These are phyloP conservation scores for Verticillium klebahnii DNA, from an alignment of 2,329 filamentous ascomycete genomes.

Conservation along the genomic window DNA sequence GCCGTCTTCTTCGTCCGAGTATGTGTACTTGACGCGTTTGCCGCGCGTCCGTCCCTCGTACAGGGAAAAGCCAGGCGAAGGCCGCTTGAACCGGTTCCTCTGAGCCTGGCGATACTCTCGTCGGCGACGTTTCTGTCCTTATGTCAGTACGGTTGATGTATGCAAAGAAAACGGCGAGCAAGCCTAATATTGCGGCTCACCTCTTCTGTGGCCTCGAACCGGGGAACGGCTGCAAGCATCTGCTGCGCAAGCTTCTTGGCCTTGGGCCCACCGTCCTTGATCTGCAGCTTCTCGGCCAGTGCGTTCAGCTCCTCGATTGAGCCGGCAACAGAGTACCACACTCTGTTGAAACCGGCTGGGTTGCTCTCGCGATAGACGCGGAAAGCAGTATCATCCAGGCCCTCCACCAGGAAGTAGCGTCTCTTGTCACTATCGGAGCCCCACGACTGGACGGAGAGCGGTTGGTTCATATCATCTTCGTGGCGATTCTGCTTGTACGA, in stretches of 20 bases:
- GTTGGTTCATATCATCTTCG: slow-evolving; percentile 75
- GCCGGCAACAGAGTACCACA: slow-evolving; percentile 92
- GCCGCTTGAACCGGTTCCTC: slow-evolving; percentile 81
- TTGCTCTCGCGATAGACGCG: slow-evolving; percentile 93
- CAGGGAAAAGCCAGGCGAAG: slow-evolving; percentile 83
- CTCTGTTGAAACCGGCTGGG: slow-evolving; percentile 66
- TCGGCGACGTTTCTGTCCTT: slow-evolving; percentile 74
- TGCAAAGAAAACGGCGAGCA: background rate
- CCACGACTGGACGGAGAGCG: slow-evolving; percentile 86
- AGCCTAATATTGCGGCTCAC: slow-evolving; percentile 34
- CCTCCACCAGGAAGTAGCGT: slow-evolving; percentile 90
- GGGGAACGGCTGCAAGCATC: slow-evolving; percentile 74
- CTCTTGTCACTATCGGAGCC: slow-evolving; percentile 85
- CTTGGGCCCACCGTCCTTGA: slow-evolving; percentile 73
- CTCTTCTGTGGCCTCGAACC: slow-evolving; percentile 91
- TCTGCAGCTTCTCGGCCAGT: slow-evolving; percentile 71
- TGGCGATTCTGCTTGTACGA: slow-evolving; percentile 85
- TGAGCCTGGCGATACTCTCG: slow-evolving; percentile 85
- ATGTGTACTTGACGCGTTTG: slow-evolving; percentile 95
- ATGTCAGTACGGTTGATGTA: slow-evolving; percentile 9
- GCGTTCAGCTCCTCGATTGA: slow-evolving; percentile 79
- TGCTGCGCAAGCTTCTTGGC: slow-evolving; percentile 73
- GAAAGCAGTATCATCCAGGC: slow-evolving; percentile 89
- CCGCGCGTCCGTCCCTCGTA: slow-evolving; percentile 96
- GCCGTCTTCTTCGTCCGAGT: slow-evolving; percentile 80